Percentiles rank a stretch among this genome's conserved stretches.
Evolutionary conservation across 2,329 filamentous ascomycete genomes (phyloP).

Genomic region (Pestalotiopsis sp.): DNA sequence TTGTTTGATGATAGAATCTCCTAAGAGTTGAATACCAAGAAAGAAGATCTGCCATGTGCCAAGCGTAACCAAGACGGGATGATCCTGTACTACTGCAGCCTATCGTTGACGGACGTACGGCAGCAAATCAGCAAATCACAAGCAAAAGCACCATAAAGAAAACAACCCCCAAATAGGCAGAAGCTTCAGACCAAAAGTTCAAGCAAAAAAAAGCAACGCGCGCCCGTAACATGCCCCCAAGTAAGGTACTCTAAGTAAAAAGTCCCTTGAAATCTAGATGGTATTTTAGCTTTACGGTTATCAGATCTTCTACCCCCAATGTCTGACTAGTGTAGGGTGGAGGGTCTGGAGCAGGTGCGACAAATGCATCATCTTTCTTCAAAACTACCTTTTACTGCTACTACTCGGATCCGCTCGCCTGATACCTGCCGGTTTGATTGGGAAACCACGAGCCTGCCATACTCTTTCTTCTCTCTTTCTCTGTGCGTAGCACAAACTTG

Average conservation of each 20-base stretch:
- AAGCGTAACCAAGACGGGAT: slow-evolving; percentile 11
- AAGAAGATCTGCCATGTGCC: slow-evolving; percentile 5
- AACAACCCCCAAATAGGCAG: not conserved
- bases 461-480: not conserved
- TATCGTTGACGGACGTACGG: not conserved
- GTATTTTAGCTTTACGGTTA: not conserved
- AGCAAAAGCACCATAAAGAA: not conserved
- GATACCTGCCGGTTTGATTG: not conserved
- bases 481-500: not conserved
- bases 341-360: not conserved
- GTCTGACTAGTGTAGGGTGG: not conserved
- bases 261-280: not conserved
- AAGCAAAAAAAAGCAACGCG: not conserved
- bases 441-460: not conserved
- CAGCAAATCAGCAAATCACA: not conserved
- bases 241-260: too few relatives aligned
- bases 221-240: not conserved
- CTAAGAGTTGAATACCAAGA: not conserved
- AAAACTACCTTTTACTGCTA: not conserved
- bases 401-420: not conserved
- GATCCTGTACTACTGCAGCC: slow-evolving; percentile 7
- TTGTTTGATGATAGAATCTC: not conserved
- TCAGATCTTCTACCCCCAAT: not conserved
- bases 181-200: not conserved
- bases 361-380: not conserved